Evolutionary conservation across 163 green algal species (phyloP).

Genomic region (Volvox carteri): DNA sequence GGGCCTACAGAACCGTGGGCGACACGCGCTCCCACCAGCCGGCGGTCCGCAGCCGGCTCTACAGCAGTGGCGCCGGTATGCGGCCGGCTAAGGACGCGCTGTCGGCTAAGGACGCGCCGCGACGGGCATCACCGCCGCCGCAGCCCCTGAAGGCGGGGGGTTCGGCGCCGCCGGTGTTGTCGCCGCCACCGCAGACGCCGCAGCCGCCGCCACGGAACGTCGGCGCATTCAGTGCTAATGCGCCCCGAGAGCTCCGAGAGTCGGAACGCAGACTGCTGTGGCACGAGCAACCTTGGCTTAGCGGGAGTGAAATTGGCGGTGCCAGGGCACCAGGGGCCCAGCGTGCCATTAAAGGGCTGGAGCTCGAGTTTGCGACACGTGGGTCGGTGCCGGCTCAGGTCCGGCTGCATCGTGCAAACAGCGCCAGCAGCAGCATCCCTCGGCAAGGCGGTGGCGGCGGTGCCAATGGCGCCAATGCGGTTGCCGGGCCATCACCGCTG

Average conservation of each 20-base stretch:
- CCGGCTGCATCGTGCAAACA: neutral
- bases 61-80: neutral
- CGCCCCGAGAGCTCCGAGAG: too few relatives aligned
- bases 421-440: neutral
- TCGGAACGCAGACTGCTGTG: too few relatives aligned
- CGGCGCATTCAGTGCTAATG: too few relatives aligned
- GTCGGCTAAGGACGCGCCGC: too few relatives aligned
- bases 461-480: neutral
- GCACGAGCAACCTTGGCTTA: too few relatives aligned
- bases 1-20: slow-evolving; percentile 2
- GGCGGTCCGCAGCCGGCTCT: neutral
- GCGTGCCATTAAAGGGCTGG: too few relatives aligned
- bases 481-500: too few relatives aligned
- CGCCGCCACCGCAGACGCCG: neutral
- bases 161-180: neutral
- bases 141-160: neutral
- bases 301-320: too few relatives aligned
- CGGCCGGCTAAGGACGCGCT: too few relatives aligned
- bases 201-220: neutral
- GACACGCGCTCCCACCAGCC: neutral
- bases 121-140: too few relatives aligned
- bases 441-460: neutral
- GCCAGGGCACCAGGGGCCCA: too few relatives aligned
- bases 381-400: too few relatives aligned
- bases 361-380: neutral